phyloP scores from a whole-genome alignment of 306 rosid species.

The Arachis stenosperma region DNA sequence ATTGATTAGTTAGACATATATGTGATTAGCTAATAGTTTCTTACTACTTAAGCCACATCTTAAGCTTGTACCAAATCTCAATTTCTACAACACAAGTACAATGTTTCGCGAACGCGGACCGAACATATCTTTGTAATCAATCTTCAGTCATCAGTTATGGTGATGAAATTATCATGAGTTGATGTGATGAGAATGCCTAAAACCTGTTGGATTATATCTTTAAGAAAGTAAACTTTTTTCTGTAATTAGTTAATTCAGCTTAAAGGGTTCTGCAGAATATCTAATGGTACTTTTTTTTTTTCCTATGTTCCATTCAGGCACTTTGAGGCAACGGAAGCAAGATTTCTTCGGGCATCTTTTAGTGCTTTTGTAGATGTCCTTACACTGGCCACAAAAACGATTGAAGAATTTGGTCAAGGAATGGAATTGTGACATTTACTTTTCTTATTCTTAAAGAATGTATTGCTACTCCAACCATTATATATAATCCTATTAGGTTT shows the following conservation, averaged over 20 bases:
- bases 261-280: background rate
- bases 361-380: conserved; percentile 82
- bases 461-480: conserved; percentile 6
- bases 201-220: background rate
- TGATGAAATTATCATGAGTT: background rate
- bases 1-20: background rate
- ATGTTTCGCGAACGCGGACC: conserved; percentile 1
- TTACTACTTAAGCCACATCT: background rate
- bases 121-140: conserved; percentile 5
- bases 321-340: conserved; percentile 87
- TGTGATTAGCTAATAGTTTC: background rate
- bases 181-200: background rate
- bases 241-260: conserved; percentile 7
- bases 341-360: conserved; percentile 88
- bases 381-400: conserved; percentile 76
- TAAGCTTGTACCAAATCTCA: too few species aligned
- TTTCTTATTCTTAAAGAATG: background rate
- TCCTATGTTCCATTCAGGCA: conserved; percentile 52
- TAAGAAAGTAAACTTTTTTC: background rate
- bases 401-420: conserved; percentile 83
- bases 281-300: background rate
- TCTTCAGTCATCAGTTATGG: conserved; percentile 1
- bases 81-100: background rate
- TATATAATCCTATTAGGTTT: conserved; percentile 10
- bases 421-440: conserved; percentile 49